phyloP scores from a whole-genome alignment of 2,329 filamentous ascomycete species.

The Diaporthe australafricana region DNA sequence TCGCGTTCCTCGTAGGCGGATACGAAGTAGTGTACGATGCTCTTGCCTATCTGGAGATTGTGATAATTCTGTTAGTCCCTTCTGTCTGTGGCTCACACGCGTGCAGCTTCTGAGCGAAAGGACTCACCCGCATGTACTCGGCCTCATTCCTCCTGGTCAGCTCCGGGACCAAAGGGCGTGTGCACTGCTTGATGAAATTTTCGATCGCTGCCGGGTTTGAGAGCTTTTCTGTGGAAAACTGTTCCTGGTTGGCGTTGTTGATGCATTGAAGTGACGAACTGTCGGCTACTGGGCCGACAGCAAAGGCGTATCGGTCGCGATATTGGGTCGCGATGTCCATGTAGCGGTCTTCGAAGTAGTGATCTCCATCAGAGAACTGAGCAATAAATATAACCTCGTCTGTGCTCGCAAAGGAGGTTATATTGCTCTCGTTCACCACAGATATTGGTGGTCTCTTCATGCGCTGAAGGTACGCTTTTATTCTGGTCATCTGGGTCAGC shows the following conservation, averaged over 20 bases:
- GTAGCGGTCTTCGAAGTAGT: slow-evolving; percentile 47
- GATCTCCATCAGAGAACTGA: slow-evolving; percentile 46
- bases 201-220: slow-evolving; percentile 48
- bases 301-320: slow-evolving; percentile 57
- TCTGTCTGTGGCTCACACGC: slow-evolving; percentile 32
- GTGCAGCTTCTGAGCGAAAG: background rate
- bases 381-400: slow-evolving; percentile 59
- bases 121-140: slow-evolving; percentile 51
- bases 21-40: slow-evolving; percentile 50
- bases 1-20: slow-evolving; percentile 46
- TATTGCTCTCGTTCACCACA: slow-evolving; percentile 43
- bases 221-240: slow-evolving; percentile 49
- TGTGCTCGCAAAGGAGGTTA: slow-evolving; percentile 47
- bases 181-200: slow-evolving; percentile 52
- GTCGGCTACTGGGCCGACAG: slow-evolving; percentile 41
- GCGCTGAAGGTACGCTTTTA: slow-evolving; percentile 45
- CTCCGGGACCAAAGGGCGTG: slow-evolving; percentile 54
- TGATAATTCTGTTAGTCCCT: slow-evolving; percentile 50
- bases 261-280: slow-evolving; percentile 49
- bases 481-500: slow-evolving; percentile 39
- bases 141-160: slow-evolving; percentile 59
- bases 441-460: slow-evolving; percentile 45
- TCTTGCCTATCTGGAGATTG: slow-evolving; percentile 41
- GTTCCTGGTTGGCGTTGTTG: slow-evolving; percentile 53
- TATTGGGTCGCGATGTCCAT: slow-evolving; percentile 49